These are phyloP conservation scores for Pichia insulana DNA, from an alignment of 805 yeast genomes.

Conservation along the genomic window DNA sequence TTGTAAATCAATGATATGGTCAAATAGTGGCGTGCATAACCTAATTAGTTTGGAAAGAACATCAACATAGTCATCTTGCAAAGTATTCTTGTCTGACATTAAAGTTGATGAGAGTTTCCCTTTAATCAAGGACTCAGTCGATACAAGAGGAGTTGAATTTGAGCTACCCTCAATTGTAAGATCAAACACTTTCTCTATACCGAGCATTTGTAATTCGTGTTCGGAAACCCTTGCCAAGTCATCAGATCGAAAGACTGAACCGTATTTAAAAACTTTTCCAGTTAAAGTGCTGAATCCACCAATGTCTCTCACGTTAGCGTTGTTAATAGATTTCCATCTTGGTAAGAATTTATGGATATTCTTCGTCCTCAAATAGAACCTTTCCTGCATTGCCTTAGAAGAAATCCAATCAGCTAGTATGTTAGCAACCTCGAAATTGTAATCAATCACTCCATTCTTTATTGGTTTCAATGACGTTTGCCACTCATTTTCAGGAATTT, in stretches of 20 bases:
- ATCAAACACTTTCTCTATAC: constrained; percentile 53
- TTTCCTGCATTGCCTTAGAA: constrained; percentile 33
- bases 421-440: constrained; percentile 44
- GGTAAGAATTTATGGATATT: constrained; percentile 31
- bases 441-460: constrained; percentile 39
- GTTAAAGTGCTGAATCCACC: constrained; percentile 61
- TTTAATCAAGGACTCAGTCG: no score
- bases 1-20: constrained; percentile 47
- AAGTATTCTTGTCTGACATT: no score
- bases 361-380: constrained; percentile 37
- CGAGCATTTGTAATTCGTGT: constrained; percentile 41
- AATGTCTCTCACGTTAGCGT: constrained; percentile 70
- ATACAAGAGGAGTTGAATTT: not conserved
- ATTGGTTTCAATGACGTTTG: constrained; percentile 17
- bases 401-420: constrained; percentile 40
- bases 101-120: no score
- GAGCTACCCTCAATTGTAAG: constrained; percentile 44
- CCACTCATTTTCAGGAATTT: constrained; percentile 27
- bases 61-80: constrained; percentile 34
- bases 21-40: constrained; percentile 43
- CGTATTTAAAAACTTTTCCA: constrained; percentile 39
- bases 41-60: constrained; percentile 42
- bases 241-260: constrained; percentile 56
- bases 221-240: constrained; percentile 44
- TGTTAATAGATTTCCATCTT: constrained; percentile 58